Conservation (phyloP, 83 land plant genomes). For the Diphasiastrum complanatum region DNA sequence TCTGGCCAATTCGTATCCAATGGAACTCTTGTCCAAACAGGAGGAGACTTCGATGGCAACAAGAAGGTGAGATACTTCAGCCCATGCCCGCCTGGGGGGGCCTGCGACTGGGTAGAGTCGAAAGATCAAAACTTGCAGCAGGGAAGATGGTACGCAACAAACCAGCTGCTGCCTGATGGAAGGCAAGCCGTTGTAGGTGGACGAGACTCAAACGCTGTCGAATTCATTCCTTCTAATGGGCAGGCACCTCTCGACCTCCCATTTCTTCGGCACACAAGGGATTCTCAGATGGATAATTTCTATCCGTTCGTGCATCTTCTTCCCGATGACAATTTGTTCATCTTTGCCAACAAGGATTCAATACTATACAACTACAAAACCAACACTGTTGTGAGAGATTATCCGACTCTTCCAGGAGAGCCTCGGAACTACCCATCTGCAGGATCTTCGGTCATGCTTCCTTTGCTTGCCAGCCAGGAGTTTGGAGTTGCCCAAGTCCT, state of each 20-base stretch:
- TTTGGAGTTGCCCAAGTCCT: constrained; percentile 32
- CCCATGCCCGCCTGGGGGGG: constrained; percentile 30
- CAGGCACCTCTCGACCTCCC: too few relatives aligned
- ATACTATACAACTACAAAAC: constrained; percentile 39
- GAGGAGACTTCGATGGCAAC: constrained; percentile 40
- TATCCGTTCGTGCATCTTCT: constrained; percentile 54
- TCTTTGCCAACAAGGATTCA: constrained; percentile 59
- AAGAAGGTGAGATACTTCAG: constrained; percentile 24
- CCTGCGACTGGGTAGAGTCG: too few relatives aligned
- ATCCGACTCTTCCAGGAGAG: constrained; percentile 43
- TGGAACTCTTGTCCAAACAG: constrained; percentile 35
- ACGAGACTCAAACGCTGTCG: too few relatives aligned
- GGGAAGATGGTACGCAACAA: too few relatives aligned
- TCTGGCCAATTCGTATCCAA: constrained; percentile 29
- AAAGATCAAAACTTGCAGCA: too few relatives aligned
- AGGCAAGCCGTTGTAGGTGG: too few relatives aligned
- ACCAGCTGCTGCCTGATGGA: too few relatives aligned
- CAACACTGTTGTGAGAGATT: constrained; percentile 21
- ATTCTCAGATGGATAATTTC: too few relatives aligned
- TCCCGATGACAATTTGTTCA: constrained; percentile 60
- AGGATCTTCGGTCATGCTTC: constrained; percentile 22
- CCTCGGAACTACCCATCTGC: constrained; percentile 19
- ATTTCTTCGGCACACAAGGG: too few relatives aligned
- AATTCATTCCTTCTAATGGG: too few relatives aligned
- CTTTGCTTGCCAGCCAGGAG: background rate